A percentile compares a stretch with the other conserved stretches of the same genome.
phyloP scores from a whole-genome alignment of 139 green algal genomes.

The Auxenochlorella protothecoides region DNA sequence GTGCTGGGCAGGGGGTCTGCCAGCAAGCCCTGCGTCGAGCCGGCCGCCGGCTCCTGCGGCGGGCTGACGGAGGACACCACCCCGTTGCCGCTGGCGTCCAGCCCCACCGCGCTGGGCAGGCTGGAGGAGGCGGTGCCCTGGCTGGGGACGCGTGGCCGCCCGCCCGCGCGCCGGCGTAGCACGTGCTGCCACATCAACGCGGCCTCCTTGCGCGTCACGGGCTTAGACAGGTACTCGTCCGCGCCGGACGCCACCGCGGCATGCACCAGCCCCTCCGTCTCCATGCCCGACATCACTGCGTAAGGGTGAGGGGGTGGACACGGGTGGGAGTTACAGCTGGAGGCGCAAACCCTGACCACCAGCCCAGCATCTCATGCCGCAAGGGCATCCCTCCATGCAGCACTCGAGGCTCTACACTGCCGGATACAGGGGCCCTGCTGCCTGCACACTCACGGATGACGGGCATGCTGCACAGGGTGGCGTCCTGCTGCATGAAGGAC shows the following conservation, averaged over 20 bases:
- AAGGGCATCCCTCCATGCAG: too few relatives aligned
- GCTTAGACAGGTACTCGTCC: constrained; percentile 90
- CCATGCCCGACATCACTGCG: constrained; percentile 81
- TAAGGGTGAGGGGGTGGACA: background rate
- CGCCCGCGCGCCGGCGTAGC: too few relatives aligned
- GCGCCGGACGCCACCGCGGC: constrained; percentile 69
- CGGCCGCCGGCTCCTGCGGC: too few relatives aligned
- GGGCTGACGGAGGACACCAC: too few relatives aligned
- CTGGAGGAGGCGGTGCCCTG: too few relatives aligned
- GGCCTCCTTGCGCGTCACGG: constrained; percentile 81
- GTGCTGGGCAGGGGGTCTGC: too few relatives aligned
- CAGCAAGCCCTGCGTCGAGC: too few relatives aligned
- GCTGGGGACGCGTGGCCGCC: too few relatives aligned
- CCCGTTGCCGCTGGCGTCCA: too few relatives aligned
- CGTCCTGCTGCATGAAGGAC: constrained; percentile 51
- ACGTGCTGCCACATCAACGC: constrained; percentile 78
- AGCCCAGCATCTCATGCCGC: background rate
- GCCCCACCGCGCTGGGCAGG: too few relatives aligned
- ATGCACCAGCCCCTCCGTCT: constrained; percentile 68
- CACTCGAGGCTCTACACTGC: too few relatives aligned
- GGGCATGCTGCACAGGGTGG: constrained; percentile 52
- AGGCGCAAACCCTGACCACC: background rate
- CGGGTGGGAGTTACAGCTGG: background rate
- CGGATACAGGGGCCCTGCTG: too few relatives aligned
- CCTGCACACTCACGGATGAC: constrained; percentile 64